phyloP scores from a whole-genome alignment of 2,329 filamentous ascomycete genomes.

The Fusarium haematococcum region DNA sequence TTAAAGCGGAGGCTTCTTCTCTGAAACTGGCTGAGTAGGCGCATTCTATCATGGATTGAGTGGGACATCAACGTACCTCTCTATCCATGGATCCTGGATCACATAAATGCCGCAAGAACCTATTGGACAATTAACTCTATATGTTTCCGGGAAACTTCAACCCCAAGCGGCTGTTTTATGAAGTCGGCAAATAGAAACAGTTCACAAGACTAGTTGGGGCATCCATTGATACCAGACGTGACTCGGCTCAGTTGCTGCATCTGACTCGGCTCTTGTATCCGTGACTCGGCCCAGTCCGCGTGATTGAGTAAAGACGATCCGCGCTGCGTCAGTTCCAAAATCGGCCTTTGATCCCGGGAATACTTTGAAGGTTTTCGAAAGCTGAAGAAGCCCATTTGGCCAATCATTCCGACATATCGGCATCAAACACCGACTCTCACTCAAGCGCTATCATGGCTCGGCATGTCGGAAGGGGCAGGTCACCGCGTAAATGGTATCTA shows the following conservation, averaged over 20 bases:
- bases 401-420: background rate
- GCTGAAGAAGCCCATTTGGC: background rate
- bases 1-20: background rate
- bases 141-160: background rate
- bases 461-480: background rate
- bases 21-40: background rate
- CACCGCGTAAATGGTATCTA: background rate
- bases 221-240: background rate
- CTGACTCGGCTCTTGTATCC: background rate
- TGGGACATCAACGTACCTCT: background rate
- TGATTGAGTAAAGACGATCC: background rate
- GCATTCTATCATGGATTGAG: background rate
- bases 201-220: too few relatives aligned
- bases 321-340: background rate
- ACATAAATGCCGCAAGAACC: background rate
- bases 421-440: background rate
- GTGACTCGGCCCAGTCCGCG: background rate
- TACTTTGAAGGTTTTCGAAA: background rate
- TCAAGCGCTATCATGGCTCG: background rate
- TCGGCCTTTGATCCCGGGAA: background rate
- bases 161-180: background rate
- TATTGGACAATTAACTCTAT: background rate
- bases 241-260: background rate
- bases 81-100: background rate
- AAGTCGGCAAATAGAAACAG: background rate